A percentile compares a stretch with the other conserved stretches of the same genome.
These are phyloP conservation scores for Hortaea werneckii DNA, from an alignment of 2,329 filamentous ascomycete species.

Conservation along the genomic window DNA sequence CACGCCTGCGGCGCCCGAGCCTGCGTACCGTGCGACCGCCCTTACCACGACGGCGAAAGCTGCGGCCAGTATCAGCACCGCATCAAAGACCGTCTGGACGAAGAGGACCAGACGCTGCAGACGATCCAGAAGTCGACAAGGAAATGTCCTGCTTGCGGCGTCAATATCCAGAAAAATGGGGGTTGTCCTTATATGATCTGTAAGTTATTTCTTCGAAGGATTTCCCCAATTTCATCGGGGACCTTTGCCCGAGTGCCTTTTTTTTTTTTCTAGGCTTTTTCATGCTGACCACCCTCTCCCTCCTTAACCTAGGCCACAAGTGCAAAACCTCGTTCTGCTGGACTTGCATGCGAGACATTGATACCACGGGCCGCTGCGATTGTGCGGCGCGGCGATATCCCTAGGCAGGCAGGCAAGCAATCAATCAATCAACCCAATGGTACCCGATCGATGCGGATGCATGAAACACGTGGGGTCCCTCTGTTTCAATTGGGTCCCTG, in stretches of 20 bases:
- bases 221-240: no score
- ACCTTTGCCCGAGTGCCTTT: no score
- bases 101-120: slow-evolving; percentile 18
- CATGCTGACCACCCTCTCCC: no score
- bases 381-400: neutral
- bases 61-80: slow-evolving; percentile 25
- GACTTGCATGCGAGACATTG: slow-evolving; percentile 12
- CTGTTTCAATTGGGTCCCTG: no score
- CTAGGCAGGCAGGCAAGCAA: neutral
- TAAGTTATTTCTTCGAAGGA: no score
- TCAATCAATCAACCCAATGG: no score
- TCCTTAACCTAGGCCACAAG: slow-evolving; percentile 9
- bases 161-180: slow-evolving; percentile 23
- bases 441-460: no score
- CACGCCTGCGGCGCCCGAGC: slow-evolving; percentile 18
- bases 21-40: slow-evolving; percentile 22
- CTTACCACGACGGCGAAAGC: slow-evolving; percentile 22
- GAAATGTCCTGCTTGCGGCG: slow-evolving; percentile 21
- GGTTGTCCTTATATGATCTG: slow-evolving; percentile 24
- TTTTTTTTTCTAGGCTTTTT: no score
- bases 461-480: no score
- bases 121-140: slow-evolving; percentile 14
- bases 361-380: neutral
- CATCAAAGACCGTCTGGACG: slow-evolving; percentile 15
- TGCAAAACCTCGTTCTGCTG: slow-evolving; percentile 24